Evolutionary conservation across 257 asterid genomes (phyloP), one percentile per base, ranked within the genome.

Genomic region (Petunia secreta): DNA sequence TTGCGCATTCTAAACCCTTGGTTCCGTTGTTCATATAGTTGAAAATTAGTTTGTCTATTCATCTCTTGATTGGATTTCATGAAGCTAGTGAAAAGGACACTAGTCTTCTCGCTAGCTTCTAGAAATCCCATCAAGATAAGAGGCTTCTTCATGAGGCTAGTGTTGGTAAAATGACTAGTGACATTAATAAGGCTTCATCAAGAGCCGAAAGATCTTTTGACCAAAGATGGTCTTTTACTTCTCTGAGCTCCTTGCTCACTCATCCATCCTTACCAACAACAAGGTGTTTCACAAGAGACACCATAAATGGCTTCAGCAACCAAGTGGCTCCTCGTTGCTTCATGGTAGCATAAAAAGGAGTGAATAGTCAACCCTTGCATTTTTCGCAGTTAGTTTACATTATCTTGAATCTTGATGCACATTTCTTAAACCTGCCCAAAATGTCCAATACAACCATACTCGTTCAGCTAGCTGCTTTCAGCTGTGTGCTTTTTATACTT

Each of bases 11-110:
- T 64, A 63, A 59, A 48, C 63, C 40, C 44, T 7, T 64, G 63
- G 82, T 50, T 50, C 10, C 54, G 65, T 52, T 16, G 77, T 79
- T 16, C 77, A 57, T 48, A 43, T 79, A 64, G 75, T 62, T 48
- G 46, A 78, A 65, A 63, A 46, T 60, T 78, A 44, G 48, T 14
- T 78, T 15, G 8, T 34, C 38, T 16, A 63, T 63, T 48, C 63
- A 50, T 14, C 5, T 65, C 15, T 65, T 64, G 34, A 38, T 1
- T 38, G 50, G 34, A 13, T 64, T 13, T 64, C 34, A 5, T 11
- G 48, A 64, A 64, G 73, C 10, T 7, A 38, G 4, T 11, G 10
- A 39, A 48, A 64, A 64, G 71, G 25, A 25, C 25, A 25, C 25
- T 25, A 25, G 25, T 25, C 25, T 25, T 25, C 25, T 25, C 25